Percentiles rank a stretch among this genome's conserved stretches.
Conservation (phyloP, 176 grass and related monocot genomes). For the sorghum (Sorghum bicolor) region Sorghum_bicolor_NCBIv3 NC_012870.2:74552001-74552500, state of each 20-base stretch:
- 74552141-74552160: no score
- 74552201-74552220: neutral
- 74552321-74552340: neutral
- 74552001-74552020: no score
- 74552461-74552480: neutral
- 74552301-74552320: neutral
- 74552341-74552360: neutral
- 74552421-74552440: neutral
- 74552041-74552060: no score
- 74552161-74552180: no score
- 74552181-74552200: neutral
- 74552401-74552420: neutral
- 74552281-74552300: neutral
- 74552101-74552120: no score
- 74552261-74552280: neutral
- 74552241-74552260: neutral
- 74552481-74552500: neutral
- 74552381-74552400: neutral
- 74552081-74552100: no score
- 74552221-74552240: neutral
- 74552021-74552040: no score
- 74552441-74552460: neutral
- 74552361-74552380: neutral
- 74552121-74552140: no score
- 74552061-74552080: no score